These are phyloP conservation scores for Aspergillus baeticus DNA, from an alignment of 495 filamentous ascomycete genomes.

Conservation along the genomic window DNA sequence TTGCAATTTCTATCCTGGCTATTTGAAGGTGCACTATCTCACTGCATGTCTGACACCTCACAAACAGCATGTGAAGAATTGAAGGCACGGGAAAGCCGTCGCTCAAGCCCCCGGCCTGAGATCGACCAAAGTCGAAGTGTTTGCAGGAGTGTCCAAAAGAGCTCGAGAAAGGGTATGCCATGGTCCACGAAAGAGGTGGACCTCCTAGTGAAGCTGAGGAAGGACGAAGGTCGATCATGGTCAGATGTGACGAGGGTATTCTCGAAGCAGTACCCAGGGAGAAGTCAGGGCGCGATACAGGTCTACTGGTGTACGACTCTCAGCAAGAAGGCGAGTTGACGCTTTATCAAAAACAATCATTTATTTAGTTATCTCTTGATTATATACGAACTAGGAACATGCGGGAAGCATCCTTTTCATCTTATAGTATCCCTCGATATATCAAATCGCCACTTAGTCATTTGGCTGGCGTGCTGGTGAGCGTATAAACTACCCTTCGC, in stretches of 20 bases:
- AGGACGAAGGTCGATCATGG: slow-evolving; percentile 21
- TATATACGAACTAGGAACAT: background rate
- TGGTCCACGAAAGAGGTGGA: slow-evolving; percentile 20
- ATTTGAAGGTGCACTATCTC: slow-evolving; percentile 21
- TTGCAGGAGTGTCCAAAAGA: background rate
- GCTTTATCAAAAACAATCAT: background rate
- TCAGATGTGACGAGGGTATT: slow-evolving; percentile 24
- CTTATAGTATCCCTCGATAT: background rate
- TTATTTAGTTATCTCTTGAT: slow-evolving; percentile 1
- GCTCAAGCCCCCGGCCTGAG: background rate
- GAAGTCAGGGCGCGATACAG: slow-evolving; percentile 20
- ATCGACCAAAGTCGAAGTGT: background rate
- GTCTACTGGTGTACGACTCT: slow-evolving; percentile 21
- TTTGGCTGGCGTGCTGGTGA: background rate
- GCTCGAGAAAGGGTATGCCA: slow-evolving; percentile 17
- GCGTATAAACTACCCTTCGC: too few species aligned
- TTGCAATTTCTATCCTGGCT: slow-evolving; percentile 26
- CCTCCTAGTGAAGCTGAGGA: slow-evolving; percentile 23
- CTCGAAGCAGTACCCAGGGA: slow-evolving; percentile 19
- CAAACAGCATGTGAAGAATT: slow-evolving; percentile 13
- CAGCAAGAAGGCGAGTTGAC: slow-evolving; percentile 15
- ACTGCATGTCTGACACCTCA: slow-evolving; percentile 9
- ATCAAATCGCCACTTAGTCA: background rate
- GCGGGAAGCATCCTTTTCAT: slow-evolving; percentile 2
- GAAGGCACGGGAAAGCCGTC: background rate